Evolutionary conservation across 768 basidiomycete species (phyloP).

Genomic region (Clathrus columnatus): DNA sequence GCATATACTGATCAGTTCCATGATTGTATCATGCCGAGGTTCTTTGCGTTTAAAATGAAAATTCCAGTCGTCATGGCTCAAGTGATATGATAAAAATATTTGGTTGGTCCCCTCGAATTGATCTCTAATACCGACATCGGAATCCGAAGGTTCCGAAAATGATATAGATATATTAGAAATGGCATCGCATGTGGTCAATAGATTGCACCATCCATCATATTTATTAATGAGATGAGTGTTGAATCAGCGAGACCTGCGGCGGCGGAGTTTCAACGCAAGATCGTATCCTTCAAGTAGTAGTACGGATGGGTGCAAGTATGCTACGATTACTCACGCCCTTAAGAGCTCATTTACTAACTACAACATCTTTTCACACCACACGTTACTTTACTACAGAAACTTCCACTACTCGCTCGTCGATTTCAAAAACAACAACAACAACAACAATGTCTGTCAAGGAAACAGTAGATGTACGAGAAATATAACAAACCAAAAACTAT

Average conservation of each 20-base stretch:
- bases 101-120: no score
- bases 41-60: no score
- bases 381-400: background rate
- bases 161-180: no score
- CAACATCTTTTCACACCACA: background rate
- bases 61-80: no score
- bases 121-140: no score
- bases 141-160: no score
- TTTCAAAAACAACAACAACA: background rate
- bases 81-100: no score
- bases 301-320: slow-evolving; percentile 1
- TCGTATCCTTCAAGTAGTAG: background rate
- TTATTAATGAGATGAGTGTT: background rate
- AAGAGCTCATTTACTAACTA: background rate
- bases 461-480: slow-evolving; percentile 31
- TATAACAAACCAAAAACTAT: background rate
- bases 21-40: no score
- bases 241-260: background rate
- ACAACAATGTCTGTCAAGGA: slow-evolving; percentile 18
- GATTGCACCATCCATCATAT: no score
- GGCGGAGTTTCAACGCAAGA: background rate
- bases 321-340: background rate
- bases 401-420: background rate
- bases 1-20: no score
- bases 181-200: no score